Conservation (phyloP, 306 rosid species). For the Fragaria nilgerrensis region DNA sequence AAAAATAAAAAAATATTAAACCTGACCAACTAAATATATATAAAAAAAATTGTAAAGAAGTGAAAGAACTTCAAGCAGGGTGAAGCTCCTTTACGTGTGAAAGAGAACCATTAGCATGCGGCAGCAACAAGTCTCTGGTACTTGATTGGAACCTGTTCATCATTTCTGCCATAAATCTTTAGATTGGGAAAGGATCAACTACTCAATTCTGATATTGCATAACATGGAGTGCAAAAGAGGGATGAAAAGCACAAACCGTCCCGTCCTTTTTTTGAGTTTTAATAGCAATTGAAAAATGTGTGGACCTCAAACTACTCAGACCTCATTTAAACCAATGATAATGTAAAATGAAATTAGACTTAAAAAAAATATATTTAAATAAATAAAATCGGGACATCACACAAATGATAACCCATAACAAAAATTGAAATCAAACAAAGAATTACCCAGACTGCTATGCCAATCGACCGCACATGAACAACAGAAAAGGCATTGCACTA, state of each 20-base stretch:
- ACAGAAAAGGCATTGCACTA: no score
- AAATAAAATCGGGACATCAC: no score
- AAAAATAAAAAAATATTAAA: background rate
- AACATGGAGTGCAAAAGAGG: background rate
- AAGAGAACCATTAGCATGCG: constrained; percentile 23
- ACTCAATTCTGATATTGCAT: constrained; percentile 8
- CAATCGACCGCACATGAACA: no score
- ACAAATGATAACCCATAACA: no score
- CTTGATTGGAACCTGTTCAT: constrained; percentile 82
- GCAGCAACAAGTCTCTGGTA: constrained; percentile 65
- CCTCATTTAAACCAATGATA: no score
- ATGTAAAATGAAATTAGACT: no score
- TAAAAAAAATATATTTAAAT: no score
- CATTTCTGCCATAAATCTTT: constrained; percentile 88
- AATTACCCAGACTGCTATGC: no score
- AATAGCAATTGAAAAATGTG: constrained; percentile 36
- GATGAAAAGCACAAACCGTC: constrained; percentile 32
- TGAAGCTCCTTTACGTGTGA: constrained; percentile 48
- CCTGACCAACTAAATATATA: background rate
- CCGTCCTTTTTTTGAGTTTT: constrained; percentile 65
- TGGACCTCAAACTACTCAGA: background rate
- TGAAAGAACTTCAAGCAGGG: background rate
- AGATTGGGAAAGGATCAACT: constrained; percentile 5
- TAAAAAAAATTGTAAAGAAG: background rate
- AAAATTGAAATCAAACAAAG: no score